phyloP scores from a whole-genome alignment of 1,284 basidiomycete genomes.

The Ganoderma lingzhi region DNA sequence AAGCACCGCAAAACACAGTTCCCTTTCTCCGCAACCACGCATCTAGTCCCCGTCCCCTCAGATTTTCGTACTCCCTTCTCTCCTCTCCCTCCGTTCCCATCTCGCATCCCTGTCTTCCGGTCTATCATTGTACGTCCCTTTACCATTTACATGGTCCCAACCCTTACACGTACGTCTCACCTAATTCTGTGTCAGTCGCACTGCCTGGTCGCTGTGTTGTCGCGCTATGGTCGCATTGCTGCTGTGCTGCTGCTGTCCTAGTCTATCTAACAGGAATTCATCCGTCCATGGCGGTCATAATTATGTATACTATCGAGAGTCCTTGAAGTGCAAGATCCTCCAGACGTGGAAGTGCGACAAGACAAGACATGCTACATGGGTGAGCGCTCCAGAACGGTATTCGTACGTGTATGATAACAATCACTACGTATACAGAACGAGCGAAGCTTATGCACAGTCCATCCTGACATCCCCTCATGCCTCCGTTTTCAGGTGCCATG shows the following conservation, averaged over 20 bases:
- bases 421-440: not conserved
- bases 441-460: not conserved
- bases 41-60: not conserved
- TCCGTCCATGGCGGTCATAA: not conserved
- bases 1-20: not conserved
- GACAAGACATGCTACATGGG: not conserved
- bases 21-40: not conserved
- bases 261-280: not conserved
- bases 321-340: not conserved
- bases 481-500: not conserved
- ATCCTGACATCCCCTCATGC: no score
- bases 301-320: not conserved
- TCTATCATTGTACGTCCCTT: not conserved
- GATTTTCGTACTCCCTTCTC: not conserved
- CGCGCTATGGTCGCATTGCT: conserved; percentile 11
- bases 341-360: not conserved
- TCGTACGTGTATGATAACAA: not conserved
- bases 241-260: conserved; percentile 7
- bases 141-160: not conserved
- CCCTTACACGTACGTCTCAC: conserved; percentile 1
- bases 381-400: not conserved
- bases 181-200: not conserved
- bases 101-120: not conserved
- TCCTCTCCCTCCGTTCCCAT: not conserved
- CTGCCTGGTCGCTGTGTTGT: conserved; percentile 12